Evolutionary conservation across 768 basidiomycete genomes (phyloP).

Genomic region (Serpula lacrymans): DNA sequence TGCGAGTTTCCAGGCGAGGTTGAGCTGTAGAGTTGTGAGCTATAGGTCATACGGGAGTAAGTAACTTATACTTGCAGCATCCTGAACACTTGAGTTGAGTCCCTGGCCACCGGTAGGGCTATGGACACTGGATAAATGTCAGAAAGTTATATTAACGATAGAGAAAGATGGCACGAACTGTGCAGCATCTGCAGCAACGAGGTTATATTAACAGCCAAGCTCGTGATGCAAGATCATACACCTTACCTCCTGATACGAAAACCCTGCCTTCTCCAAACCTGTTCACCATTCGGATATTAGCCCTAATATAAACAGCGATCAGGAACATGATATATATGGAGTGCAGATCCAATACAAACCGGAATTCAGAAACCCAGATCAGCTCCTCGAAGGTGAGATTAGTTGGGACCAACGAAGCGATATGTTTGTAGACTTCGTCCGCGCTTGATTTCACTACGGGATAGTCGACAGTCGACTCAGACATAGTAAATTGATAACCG

Average conservation of each 20-base stretch:
- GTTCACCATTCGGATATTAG: constrained; percentile 14
- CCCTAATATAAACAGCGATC: neutral
- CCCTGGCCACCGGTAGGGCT: constrained; percentile 10
- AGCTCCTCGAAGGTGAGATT: constrained; percentile 24
- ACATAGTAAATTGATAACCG: constrained; percentile 29
- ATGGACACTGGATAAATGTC: neutral
- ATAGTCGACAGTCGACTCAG: constrained; percentile 21
- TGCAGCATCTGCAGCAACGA: constrained; percentile 9
- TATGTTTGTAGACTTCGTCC: constrained; percentile 14
- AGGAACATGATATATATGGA: neutral
- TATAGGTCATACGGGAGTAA: neutral
- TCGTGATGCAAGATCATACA: too few relatives aligned
- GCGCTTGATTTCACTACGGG: constrained; percentile 11
- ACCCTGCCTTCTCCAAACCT: constrained; percentile 11
- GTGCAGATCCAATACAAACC: constrained; percentile 7
- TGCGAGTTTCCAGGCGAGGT: constrained; percentile 30
- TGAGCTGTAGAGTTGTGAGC: constrained; percentile 12
- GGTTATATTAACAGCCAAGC: too few relatives aligned
- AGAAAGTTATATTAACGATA: neutral
- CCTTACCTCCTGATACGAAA: constrained; percentile 13
- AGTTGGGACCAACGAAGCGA: constrained; percentile 16
- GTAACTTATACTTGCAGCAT: constrained; percentile 8
- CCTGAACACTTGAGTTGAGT: constrained; percentile 15
- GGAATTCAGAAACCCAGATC: constrained; percentile 19
- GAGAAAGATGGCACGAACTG: constrained; percentile 8